phyloP scores from a whole-genome alignment of 2,329 filamentous ascomycete genomes.

The Penicillium sp. region DNA sequence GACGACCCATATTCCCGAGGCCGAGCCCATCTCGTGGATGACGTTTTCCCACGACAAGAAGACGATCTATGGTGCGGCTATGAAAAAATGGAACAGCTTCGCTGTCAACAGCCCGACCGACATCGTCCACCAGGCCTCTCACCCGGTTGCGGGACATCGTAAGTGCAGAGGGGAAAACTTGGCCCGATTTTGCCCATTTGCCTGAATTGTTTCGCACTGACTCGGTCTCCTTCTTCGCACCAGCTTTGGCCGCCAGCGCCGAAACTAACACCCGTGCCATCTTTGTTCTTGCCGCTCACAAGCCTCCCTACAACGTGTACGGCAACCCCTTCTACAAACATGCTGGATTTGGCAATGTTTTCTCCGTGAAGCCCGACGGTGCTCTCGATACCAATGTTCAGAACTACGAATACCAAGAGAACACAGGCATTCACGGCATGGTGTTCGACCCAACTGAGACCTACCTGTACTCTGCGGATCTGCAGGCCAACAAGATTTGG shows the following conservation, averaged over 20 bases:
- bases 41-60: slow-evolving; percentile 82
- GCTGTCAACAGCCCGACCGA: slow-evolving; percentile 71
- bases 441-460: slow-evolving; percentile 46
- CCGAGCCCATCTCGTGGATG: slow-evolving; percentile 93
- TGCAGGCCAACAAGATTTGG: slow-evolving; percentile 62
- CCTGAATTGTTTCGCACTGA: not conserved
- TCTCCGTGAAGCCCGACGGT: slow-evolving; percentile 46
- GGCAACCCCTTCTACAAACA: slow-evolving; percentile 88
- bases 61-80: slow-evolving; percentile 82
- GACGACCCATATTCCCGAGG: slow-evolving; percentile 73
- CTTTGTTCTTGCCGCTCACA: slow-evolving; percentile 76
- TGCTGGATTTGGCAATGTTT: slow-evolving; percentile 75
- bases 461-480: slow-evolving; percentile 51
- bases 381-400: slow-evolving; percentile 43
- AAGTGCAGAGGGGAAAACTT: slow-evolving; percentile 19
- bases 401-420: slow-evolving; percentile 45
- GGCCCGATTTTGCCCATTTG: not conserved
- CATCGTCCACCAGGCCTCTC: slow-evolving; percentile 71
- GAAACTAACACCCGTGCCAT: slow-evolving; percentile 84
- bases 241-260: slow-evolving; percentile 65
- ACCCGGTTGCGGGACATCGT: slow-evolving; percentile 75
- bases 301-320: slow-evolving; percentile 78
- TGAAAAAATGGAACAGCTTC: slow-evolving; percentile 92
- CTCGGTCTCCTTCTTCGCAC: not conserved
- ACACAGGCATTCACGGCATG: slow-evolving; percentile 50